phyloP scores from a whole-genome alignment of 441 rosid species.

The Adansonia rubrostipa region DNA sequence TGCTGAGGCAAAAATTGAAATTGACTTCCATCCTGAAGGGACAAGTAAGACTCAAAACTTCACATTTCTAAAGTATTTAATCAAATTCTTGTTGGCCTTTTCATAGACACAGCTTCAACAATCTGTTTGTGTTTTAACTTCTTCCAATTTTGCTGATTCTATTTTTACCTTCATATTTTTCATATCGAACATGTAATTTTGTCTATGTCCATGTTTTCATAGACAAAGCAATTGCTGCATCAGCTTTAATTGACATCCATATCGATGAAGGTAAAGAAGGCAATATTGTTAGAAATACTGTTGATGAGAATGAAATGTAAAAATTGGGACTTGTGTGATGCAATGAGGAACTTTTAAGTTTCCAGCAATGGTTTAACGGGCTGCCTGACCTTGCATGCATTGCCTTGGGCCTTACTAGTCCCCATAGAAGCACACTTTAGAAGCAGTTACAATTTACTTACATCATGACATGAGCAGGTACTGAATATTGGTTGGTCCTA shows the following conservation, averaged over 20 bases:
- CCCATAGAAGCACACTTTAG: neutral
- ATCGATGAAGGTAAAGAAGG: neutral
- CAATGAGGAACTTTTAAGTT: neutral
- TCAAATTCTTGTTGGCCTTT: conserved; percentile 4
- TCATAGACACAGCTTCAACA: neutral
- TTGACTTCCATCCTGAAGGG: conserved; percentile 64
- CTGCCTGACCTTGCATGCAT: neutral
- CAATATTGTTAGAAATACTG: neutral
- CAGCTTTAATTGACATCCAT: neutral
- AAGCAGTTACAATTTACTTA: neutral
- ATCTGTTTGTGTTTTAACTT: neutral
- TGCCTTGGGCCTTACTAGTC: neutral
- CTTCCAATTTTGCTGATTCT: neutral
- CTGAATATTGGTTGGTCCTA: neutral
- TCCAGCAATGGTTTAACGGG: neutral
- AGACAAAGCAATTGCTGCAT: neutral
- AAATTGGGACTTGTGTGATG: neutral
- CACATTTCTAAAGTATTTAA: conserved; percentile 5
- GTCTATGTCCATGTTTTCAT: neutral
- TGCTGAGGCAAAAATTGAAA: conserved; percentile 65
- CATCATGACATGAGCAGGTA: neutral
- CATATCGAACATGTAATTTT: neutral
- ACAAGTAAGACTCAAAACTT: conserved; percentile 52
- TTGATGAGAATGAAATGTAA: neutral
- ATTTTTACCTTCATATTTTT: conserved; percentile 13